Base-by-base conservation (phyloP, 495 filamentous ascomycete genomes). In the Amphirosellinia nigrospora region DNA sequence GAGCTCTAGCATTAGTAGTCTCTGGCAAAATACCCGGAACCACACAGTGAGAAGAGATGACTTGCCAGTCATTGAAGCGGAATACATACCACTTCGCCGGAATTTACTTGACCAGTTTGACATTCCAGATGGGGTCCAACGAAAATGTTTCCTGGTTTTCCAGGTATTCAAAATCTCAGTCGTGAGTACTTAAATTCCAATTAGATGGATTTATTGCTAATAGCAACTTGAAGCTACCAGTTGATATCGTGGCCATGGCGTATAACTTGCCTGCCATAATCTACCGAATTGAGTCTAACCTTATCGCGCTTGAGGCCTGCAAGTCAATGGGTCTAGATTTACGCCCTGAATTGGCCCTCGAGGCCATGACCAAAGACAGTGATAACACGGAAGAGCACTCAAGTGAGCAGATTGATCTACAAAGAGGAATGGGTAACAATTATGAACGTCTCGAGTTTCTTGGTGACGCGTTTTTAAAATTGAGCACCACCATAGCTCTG, bases 401-500 rank as follows among this genome's bases (percentile, higher is more conserved):
- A 11, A 83, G 81, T 15, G 86, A 91, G 68, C 88, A 92, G 68
- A 80, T 96, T 48, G 92, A 95, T 71, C 84, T 93, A 28, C 92
- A 93, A 72, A 82, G 87, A 68, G 96, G 96, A 34, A 99, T 98
- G 96, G 96, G 95, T 13, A 93, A 90, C 65, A 98, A 98, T 72
- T 99, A 99, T 74, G 96, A 99, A 79, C 88, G 96, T 32, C 88
- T 98, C 1, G 96, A 99, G 69, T 96, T 98, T 71, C 84, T 98
- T 16, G 96, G 96, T 0, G 96, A 99, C 78, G 91, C 90, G 60
- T 98, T 97, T 77, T 85, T 99, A 50, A 99, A 99, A 82, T 94
- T 97, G 90, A 93, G 92, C 45, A 98, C 96, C 11, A 93, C 95
- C 0, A 93, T 99, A 26, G 86, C 93, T 26, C 82, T 96, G 6